Evolutionary conservation across 768 basidiomycete species (phyloP).

Genomic region (Auriscalpium vulgare): DNA sequence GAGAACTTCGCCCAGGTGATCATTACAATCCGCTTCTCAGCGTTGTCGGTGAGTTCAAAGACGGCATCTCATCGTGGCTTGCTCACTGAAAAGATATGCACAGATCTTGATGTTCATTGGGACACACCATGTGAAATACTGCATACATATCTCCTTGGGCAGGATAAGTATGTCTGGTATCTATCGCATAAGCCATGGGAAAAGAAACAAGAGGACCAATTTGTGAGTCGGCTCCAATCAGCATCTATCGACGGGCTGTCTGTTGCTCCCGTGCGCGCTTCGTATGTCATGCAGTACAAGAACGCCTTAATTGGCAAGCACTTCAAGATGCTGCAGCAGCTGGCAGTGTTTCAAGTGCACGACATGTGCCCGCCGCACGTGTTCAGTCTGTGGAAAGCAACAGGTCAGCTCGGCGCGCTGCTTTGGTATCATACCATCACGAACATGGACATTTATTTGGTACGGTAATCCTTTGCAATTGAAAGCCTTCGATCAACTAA

Average conservation of each 20-base stretch:
- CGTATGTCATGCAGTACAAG: slow-evolving; percentile 27
- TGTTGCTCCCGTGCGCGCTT: slow-evolving; percentile 18
- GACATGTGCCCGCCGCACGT: not conserved
- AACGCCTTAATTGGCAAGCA: slow-evolving; percentile 30
- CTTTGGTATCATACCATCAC: slow-evolving; percentile 25
- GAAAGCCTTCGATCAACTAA: not conserved
- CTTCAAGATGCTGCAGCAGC: slow-evolving; percentile 26
- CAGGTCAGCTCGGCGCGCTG: slow-evolving; percentile 23
- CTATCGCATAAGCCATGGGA: slow-evolving; percentile 17
- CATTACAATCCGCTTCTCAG: too few relatives aligned
- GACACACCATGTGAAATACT: slow-evolving; percentile 1
- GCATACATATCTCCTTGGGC: slow-evolving; percentile 21
- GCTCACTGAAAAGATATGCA: too few relatives aligned
- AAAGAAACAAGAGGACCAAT: slow-evolving; percentile 16
- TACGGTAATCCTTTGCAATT: not conserved
- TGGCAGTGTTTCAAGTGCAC: slow-evolving; percentile 22
- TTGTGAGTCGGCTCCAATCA: slow-evolving; percentile 20
- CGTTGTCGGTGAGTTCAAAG: too few relatives aligned
- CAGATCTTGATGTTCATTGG: not conserved
- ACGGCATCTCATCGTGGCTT: not conserved
- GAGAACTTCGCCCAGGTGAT: too few relatives aligned
- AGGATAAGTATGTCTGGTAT: slow-evolving; percentile 28
- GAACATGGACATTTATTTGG: slow-evolving; percentile 22
- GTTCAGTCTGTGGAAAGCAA: slow-evolving; percentile 22
- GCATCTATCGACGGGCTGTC: slow-evolving; percentile 22